Conservation (phyloP, 1,284 basidiomycete species). For the Ganoderma lucidum region DNA sequence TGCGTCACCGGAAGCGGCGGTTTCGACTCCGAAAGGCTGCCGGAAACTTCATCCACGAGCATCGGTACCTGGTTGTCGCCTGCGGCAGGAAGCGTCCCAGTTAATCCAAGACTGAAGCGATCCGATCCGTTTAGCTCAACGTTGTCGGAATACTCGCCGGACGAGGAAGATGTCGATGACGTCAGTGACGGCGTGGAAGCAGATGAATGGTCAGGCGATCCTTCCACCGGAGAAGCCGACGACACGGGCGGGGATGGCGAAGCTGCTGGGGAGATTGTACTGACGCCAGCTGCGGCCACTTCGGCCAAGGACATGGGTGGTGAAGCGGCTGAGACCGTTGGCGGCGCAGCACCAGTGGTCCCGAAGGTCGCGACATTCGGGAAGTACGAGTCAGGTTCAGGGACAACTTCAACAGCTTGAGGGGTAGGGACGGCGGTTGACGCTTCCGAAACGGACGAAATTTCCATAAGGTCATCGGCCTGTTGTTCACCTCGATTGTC, state of each 20-base stretch:
- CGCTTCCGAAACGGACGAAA: conserved; percentile 31
- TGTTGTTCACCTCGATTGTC: conserved; percentile 21
- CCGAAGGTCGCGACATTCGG: conserved; percentile 30
- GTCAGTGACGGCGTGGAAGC: conserved; percentile 35
- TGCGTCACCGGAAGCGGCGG: conserved; percentile 11
- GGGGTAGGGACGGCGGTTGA: conserved; percentile 35
- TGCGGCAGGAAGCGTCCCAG: conserved; percentile 5
- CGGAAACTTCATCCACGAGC: conserved; percentile 21
- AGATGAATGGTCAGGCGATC: conserved; percentile 28
- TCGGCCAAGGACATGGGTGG: conserved; percentile 19
- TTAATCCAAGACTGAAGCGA: conserved; percentile 16
- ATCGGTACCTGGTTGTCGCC: conserved; percentile 18
- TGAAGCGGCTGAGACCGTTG: conserved; percentile 17
- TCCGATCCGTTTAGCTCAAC: conserved; percentile 20
- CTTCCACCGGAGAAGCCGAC: conserved; percentile 30
- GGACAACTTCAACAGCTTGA: conserved; percentile 10
- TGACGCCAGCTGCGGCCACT: conserved; percentile 11
- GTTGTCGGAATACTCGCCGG: conserved; percentile 24
- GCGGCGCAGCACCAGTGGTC: conserved; percentile 10
- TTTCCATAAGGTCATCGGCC: conserved; percentile 40
- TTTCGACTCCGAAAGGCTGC: conserved; percentile 12
- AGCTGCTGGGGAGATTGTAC: conserved; percentile 20
- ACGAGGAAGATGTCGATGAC: conserved; percentile 36
- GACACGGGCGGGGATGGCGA: conserved; percentile 32
- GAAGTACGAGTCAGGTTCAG: conserved; percentile 41